phyloP scores from a whole-genome alignment of 2,329 filamentous ascomycete species.

The Byssoonygena ceratinophila region DNA sequence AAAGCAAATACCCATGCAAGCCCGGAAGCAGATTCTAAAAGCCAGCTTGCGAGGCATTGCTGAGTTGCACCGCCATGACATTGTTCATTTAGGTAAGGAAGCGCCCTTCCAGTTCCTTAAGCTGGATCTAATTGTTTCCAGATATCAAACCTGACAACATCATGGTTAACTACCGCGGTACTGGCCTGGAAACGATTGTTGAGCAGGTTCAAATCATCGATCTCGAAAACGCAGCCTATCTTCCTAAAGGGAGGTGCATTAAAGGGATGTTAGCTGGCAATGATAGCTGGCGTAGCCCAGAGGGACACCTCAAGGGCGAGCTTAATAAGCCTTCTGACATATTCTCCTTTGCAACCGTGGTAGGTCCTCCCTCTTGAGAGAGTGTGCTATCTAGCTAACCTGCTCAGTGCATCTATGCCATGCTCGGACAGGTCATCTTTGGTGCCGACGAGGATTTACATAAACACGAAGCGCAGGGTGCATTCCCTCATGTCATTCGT shows the following conservation, averaged over 20 bases:
- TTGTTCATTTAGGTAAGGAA: not conserved
- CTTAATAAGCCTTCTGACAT: slow-evolving; percentile 27
- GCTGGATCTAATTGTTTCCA: not conserved
- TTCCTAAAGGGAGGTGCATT: slow-evolving; percentile 25
- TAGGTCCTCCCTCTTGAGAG: slow-evolving; percentile 14
- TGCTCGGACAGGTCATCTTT: slow-evolving; percentile 36
- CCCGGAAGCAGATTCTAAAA: slow-evolving; percentile 37
- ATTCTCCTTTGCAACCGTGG: slow-evolving; percentile 27
- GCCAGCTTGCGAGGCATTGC: slow-evolving; percentile 32
- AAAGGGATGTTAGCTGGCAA: slow-evolving; percentile 24
- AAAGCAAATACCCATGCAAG: slow-evolving; percentile 30
- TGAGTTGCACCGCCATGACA: slow-evolving; percentile 27
- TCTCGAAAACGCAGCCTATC: slow-evolving; percentile 28
- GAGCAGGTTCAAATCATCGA: slow-evolving; percentile 23
- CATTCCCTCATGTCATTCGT: slow-evolving; percentile 27
- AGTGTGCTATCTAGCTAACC: slow-evolving; percentile 9
- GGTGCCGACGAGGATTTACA: slow-evolving; percentile 28
- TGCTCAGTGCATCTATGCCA: slow-evolving; percentile 38
- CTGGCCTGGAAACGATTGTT: slow-evolving; percentile 15
- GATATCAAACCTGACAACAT: slow-evolving; percentile 27
- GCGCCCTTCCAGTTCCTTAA: not conserved
- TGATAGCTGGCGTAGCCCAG: slow-evolving; percentile 28
- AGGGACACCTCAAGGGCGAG: slow-evolving; percentile 22
- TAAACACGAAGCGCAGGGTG: slow-evolving; percentile 29
- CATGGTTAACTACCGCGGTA: slow-evolving; percentile 25